These are phyloP conservation scores for Lactuca saligna DNA, from an alignment of 129 eudicot species.

Conservation along the genomic window DNA sequence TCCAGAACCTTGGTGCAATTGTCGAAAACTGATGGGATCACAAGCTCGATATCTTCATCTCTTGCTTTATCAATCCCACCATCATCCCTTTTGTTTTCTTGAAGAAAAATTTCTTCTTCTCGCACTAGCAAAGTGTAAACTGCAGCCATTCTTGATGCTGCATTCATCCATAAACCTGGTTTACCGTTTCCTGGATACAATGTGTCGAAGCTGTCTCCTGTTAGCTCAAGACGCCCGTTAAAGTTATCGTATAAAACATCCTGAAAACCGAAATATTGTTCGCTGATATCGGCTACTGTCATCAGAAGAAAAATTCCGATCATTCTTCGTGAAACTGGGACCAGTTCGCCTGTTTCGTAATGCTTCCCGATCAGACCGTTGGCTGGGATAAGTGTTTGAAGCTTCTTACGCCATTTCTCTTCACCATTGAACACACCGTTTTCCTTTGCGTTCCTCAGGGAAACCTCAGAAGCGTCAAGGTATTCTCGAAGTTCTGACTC, in stretches of 20 bases:
- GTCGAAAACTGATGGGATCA: constrained; percentile 64
- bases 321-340: constrained; percentile 54
- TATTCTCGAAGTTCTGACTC: constrained; percentile 54
- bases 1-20: constrained; percentile 54
- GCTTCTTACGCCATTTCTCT: constrained; percentile 67
- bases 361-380: constrained; percentile 59
- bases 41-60: constrained; percentile 68
- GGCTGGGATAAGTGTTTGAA: constrained; percentile 50
- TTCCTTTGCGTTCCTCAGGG: constrained; percentile 37
- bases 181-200: constrained; percentile 83
- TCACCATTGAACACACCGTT: constrained; percentile 27
- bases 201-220: constrained; percentile 37
- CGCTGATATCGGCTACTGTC: constrained; percentile 91
- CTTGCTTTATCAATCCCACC: constrained; percentile 15
- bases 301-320: constrained; percentile 61
- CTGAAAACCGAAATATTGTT: constrained; percentile 72
- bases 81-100: constrained; percentile 7
- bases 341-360: constrained; percentile 57
- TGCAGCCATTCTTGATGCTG: constrained; percentile 73
- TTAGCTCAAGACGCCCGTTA: constrained; percentile 57
- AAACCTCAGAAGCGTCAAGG: constrained; percentile 46
- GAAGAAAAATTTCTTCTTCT: constrained; percentile 57
- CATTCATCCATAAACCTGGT: constrained; percentile 81
- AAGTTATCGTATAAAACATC: constrained; percentile 57
- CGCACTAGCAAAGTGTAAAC: constrained; percentile 54